These are phyloP conservation scores for Fraxinus velutina DNA, from an alignment of 305 asterid species.

Conservation along the genomic window DNA sequence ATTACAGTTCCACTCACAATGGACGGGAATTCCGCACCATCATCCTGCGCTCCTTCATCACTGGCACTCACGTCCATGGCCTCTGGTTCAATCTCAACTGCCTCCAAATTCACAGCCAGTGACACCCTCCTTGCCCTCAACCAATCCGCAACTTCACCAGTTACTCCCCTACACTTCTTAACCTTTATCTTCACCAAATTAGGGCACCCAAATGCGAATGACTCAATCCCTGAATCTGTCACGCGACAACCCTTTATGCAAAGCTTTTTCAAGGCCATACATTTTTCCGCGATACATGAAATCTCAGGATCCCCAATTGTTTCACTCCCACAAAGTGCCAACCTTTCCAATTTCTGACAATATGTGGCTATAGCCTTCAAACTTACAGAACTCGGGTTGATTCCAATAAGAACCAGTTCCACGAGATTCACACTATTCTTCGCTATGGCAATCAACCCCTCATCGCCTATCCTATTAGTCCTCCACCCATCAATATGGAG, in stretches of 20 bases:
- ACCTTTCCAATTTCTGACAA: slow-evolving; percentile 51
- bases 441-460: slow-evolving; percentile 49
- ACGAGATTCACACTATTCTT: slow-evolving; percentile 46
- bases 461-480: slow-evolving; percentile 60
- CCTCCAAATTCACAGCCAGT: slow-evolving; percentile 43
- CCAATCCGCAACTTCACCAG: slow-evolving; percentile 37
- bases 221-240: slow-evolving; percentile 48
- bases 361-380: slow-evolving; percentile 44
- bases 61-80: slow-evolving; percentile 50
- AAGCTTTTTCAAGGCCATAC: slow-evolving; percentile 51
- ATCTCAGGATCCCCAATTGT: slow-evolving; percentile 56
- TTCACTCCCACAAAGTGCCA: slow-evolving; percentile 65
- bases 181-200: slow-evolving; percentile 61
- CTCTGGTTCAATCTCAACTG: slow-evolving; percentile 41
- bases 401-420: slow-evolving; percentile 59
- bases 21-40: slow-evolving; percentile 48
- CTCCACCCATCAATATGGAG: slow-evolving; percentile 68
- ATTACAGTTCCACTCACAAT: slow-evolving; percentile 23
- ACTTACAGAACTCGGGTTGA: slow-evolving; percentile 46
- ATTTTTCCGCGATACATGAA: slow-evolving; percentile 42
- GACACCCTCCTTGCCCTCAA: slow-evolving; percentile 42
- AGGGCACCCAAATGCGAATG: slow-evolving; percentile 58
- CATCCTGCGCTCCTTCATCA: slow-evolving; percentile 54
- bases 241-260: slow-evolving; percentile 60
- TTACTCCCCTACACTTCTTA: slow-evolving; percentile 56